These are phyloP conservation scores for Carex myosuroides DNA, from an alignment of 176 grass and related monocot genomes.

Conservation along the genomic window DNA sequence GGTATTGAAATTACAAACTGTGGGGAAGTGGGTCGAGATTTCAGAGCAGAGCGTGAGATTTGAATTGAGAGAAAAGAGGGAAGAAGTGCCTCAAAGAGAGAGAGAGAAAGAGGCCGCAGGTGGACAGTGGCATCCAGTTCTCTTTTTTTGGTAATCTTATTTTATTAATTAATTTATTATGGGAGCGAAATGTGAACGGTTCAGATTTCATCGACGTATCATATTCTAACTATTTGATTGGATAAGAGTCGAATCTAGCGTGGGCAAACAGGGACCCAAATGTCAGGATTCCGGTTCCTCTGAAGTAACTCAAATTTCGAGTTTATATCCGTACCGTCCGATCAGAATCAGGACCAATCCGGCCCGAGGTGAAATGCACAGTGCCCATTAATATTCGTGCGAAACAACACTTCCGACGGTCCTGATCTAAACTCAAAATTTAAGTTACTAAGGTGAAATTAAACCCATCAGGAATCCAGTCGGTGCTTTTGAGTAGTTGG, in stretches of 20 bases:
- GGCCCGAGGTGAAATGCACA: no score
- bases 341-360: no score
- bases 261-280: neutral
- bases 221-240: neutral
- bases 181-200: neutral
- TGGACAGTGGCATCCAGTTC: neutral
- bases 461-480: neutral
- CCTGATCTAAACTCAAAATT: no score
- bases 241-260: neutral
- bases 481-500: neutral
- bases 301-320: no score
- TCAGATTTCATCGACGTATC: neutral
- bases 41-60: neutral
- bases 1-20: neutral
- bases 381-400: no score
- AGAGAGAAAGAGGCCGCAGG: neutral
- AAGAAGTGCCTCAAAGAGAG: neutral
- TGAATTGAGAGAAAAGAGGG: conserved; percentile 22
- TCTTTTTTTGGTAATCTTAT: neutral
- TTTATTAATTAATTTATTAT: neutral
- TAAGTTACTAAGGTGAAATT: no score
- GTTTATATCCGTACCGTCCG: no score
- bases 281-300: no score
- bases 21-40: neutral
- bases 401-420: no score